phyloP scores from a whole-genome alignment of 768 basidiomycete genomes.

The Porpolomopsis calyptriformis region DNA sequence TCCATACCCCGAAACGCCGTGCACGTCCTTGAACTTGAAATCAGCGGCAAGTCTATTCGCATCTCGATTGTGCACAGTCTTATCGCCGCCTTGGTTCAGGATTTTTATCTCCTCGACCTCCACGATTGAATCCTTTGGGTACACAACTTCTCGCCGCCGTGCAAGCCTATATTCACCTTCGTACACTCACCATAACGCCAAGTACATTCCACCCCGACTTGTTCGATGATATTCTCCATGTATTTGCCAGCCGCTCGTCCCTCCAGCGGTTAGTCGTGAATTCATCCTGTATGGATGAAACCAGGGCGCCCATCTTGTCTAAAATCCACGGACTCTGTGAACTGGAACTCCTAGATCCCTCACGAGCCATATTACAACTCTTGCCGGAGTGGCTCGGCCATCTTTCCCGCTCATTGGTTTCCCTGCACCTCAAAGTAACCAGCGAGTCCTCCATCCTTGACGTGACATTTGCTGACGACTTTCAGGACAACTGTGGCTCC shows the following conservation, averaged over 20 bases:
- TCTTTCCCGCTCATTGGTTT: conserved; percentile 24
- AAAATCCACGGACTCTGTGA: conserved; percentile 20
- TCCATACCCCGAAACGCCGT: conserved; percentile 28
- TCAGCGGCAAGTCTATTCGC: conserved; percentile 29
- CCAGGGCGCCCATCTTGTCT: conserved; percentile 20
- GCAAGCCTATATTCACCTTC: conserved; percentile 23
- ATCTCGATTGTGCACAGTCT: conserved; percentile 2
- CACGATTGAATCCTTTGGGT: conserved; percentile 22
- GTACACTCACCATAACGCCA: conserved; percentile 25
- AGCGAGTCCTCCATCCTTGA: not conserved
- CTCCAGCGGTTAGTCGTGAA: conserved; percentile 26
- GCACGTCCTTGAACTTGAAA: conserved; percentile 33
- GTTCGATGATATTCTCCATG: conserved; percentile 20
- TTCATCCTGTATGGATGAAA: conserved; percentile 25
- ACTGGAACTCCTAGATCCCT: conserved; percentile 27
- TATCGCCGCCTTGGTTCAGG: conserved; percentile 5
- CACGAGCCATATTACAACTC: conserved; percentile 29
- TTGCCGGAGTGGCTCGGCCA: conserved; percentile 34
- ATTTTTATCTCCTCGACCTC: conserved; percentile 15
- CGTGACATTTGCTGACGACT: not conserved
- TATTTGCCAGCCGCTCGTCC: conserved; percentile 12
- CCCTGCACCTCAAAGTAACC: conserved; percentile 36
- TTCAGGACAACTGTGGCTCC: conserved; percentile 50
- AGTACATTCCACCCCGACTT: conserved; percentile 23
- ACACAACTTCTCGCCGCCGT: conserved; percentile 21